Percentiles rank a stretch among this genome's conserved stretches.
Conservation (phyloP, 1,284 basidiomycete genomes). For the Athelia psychrophila region DNA sequence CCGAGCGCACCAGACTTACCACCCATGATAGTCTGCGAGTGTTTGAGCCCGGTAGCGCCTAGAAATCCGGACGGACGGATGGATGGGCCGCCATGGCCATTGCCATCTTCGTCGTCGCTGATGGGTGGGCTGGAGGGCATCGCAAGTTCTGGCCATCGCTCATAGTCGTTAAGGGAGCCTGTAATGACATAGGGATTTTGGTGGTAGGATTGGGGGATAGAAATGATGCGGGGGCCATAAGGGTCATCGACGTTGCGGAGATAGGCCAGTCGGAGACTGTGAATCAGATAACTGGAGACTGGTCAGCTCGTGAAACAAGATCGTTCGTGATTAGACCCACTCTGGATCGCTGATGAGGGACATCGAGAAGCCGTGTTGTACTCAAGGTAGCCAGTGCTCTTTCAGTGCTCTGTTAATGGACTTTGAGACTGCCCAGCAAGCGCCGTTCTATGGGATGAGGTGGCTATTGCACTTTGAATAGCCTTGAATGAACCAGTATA, state of each 20-base stretch:
- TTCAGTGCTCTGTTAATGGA: too few relatives aligned
- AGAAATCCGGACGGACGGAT: constrained; percentile 46
- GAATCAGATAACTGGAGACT: constrained; percentile 73
- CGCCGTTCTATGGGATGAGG: too few relatives aligned
- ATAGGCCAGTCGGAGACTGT: constrained; percentile 81
- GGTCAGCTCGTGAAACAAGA: background rate
- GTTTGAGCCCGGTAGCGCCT: constrained; percentile 64
- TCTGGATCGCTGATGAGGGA: constrained; percentile 65
- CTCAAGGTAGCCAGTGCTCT: too few relatives aligned
- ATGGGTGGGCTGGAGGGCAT: constrained; percentile 65
- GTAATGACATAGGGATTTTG: constrained; percentile 81
- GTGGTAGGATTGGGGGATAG: constrained; percentile 69
- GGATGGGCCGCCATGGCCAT: background rate
- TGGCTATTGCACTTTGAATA: too few relatives aligned
- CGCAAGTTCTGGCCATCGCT: constrained; percentile 82
- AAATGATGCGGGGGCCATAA: constrained; percentile 77
- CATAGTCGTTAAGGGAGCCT: constrained; percentile 72
- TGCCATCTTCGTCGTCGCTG: constrained; percentile 60
- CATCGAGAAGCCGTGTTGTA: too few relatives aligned
- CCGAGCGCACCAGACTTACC: constrained; percentile 58
- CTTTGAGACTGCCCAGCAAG: too few relatives aligned
- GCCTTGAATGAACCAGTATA: too few relatives aligned
- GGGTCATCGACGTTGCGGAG: constrained; percentile 86
- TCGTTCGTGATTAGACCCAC: constrained; percentile 26
- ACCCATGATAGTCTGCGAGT: constrained; percentile 86